Base-by-base conservation (phyloP, 2,329 filamentous ascomycete genomes). In the Delphinella strobiligena region DNA sequence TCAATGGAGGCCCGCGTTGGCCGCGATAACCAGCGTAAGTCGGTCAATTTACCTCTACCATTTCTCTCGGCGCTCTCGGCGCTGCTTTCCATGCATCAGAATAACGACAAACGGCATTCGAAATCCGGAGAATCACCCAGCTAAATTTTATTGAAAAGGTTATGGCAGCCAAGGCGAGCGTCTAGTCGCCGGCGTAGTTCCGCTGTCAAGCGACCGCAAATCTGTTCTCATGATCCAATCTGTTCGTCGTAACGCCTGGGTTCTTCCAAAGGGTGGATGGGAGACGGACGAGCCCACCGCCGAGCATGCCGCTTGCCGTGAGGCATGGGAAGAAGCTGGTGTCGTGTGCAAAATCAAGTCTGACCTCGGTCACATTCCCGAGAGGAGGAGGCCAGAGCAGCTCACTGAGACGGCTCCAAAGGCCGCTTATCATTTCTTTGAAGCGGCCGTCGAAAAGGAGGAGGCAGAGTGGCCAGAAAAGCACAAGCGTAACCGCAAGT, bases 261-360 rank as follows among this genome's bases (percentile, higher is more conserved):
- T 98, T 32, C 72, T 98, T 43, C 91, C 91, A 45, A 98, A 98
- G 61, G 91, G 91, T 56, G 91, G 91, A 45, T 98, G 91, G 88
- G 91, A 98, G 62, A 81, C 78, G 24, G 91, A 98, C 62, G 91
- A 98, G 65, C 75, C 80, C 46, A 91, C 84, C 47, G 77, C 82
- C 46, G 75, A 89, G 59, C 84, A 91, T 42, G 91, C 91, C 41
- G 77, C 77, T 36, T 81, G 69, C 69, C 71, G 91, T 50, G 91
- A 98, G 63, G 91, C 91, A 45, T 96, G 91, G 91, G 91, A 96
- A 67, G 91, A 96, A 66, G 91, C 88, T 31, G 91, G 91, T 54
- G 93, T 96, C 54, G 71, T 82, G 53, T 83, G 89, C 61, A 80
- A 75, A 43, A 80, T 95, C 60, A 79, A 82, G 52, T 82, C 80